Base-by-base conservation (phyloP, 441 rosid species). In the Syzygium syzygioides region DNA sequence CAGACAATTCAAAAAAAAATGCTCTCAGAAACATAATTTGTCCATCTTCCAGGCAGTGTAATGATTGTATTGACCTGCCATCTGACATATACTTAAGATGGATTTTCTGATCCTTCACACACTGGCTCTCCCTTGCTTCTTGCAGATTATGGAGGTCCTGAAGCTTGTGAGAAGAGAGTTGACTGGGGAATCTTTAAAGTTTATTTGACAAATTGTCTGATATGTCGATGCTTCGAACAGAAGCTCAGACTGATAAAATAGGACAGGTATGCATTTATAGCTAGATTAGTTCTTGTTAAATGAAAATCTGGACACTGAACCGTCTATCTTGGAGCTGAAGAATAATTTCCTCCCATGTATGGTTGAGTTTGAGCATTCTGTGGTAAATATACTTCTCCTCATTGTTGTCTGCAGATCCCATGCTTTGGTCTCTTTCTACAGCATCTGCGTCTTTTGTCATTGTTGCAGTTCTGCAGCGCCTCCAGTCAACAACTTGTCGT, bases 111-210 rank as follows among this genome's bases (percentile, higher is more conserved):
- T 86, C 83, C 79, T 54, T 19, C 28, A 6, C 56, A 6, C 11
- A 50, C 68, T n/a, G 62, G 76, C 59, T 83, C 26, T 86, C 89
- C 14, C 56, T 89, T 56, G 55, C 79, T 86, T 55, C 85, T 86
- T 89, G 90, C 95, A 98, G 99, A 92, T 98, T 88, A 93, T 94
- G 88, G 99, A 98, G 94, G 95, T 94, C 86, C 91, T 98, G 92
- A 95, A 94, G 94, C 94, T 98, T 86, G 97, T 98, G 68, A 93
- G 93, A 90, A 94, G 95, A 93, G 98, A 96, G 93, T 91, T 98
- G 92, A 94, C 95, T 28, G 98, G 98, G 89, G 95, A 94, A 92
- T 89, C 93, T 62, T 89, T 87, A 30, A 93, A 92, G 90, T 86
- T 90, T 56, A 91, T 86, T 89, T 94, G 94, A 94, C 68, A 7